Base-by-base conservation (phyloP, 2,329 filamentous ascomycete species). In the Fusarium praegraminearum region DNA sequence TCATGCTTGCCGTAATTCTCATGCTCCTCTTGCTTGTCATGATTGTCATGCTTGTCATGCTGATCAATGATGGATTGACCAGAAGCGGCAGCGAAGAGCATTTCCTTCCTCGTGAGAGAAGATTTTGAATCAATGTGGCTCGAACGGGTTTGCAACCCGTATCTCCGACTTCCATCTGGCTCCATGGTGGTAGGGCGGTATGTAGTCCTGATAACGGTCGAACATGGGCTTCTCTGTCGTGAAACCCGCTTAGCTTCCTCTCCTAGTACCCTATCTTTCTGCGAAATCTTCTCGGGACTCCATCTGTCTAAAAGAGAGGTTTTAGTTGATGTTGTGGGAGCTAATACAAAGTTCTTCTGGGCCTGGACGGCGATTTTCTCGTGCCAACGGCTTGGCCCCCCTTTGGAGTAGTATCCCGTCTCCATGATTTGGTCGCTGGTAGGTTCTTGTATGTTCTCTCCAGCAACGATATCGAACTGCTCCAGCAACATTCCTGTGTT, bases 361-460 rank as follows among this genome's bases (percentile, higher is more conserved):
- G 36, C 15, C 7, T 32, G n/a, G 20, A 38, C 2, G 35, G 20
- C 20, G 15, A 35, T 11, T 26, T 41, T 3, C 18, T 18, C 18
- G 40, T n/a, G 22, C 20, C 15, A 7, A 44, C 4, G 7, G 3
- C 12, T 5, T n/a, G 16, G 24, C 7, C 20, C 33, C 7, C 32
- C 22, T 18, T 28, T 33, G 30, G 32, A 13, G 44, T 56, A 49
- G 18, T 70, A 73, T 0, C 68, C 70, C 3, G n/a, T 30, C 16
- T 73, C 64, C 56, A 75, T 75, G 87, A 92, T 30, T 61, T 76
- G 47, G 71, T 62, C 52, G 80, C 70, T 76, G 86, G 91, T 8
- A 86, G 88, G 22, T 86, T 89, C 54, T 9, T 41, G 18, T 16
- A 41, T n/a, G 5, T 2, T 40, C 18, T 26, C 49, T 40, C 18